Conservation (phyloP, 2,329 filamentous ascomycete genomes). For the Saccharata proteae region DNA sequence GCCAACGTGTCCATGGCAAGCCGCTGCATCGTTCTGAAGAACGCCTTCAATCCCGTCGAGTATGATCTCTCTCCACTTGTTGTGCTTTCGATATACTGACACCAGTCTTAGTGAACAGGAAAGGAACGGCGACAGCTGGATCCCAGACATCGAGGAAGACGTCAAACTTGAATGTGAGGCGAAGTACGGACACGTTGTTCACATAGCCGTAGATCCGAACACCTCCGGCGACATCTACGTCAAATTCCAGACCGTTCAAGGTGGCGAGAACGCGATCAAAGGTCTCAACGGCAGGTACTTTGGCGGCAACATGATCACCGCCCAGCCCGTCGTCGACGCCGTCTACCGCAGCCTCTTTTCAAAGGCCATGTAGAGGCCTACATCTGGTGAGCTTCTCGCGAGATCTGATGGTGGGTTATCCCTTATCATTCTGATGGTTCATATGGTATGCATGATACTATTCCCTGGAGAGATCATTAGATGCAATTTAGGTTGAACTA, state of each 20-base stretch:
- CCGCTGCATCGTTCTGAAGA: slow-evolving; percentile 85
- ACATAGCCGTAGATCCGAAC: slow-evolving; percentile 89
- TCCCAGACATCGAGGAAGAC: slow-evolving; percentile 89
- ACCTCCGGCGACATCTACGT: slow-evolving; percentile 94
- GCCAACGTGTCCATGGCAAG: slow-evolving; percentile 83
- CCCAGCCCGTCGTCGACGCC: slow-evolving; percentile 86
- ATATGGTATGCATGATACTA: no score
- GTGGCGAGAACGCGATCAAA: slow-evolving; percentile 94
- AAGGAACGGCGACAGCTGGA: slow-evolving; percentile 78
- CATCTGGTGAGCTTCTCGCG: no score
- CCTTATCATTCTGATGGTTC: no score
- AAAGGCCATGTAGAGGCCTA: slow-evolving; percentile 5
- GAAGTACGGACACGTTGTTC: slow-evolving; percentile 95
- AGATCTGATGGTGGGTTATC: no score
- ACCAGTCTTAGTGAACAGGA: slow-evolving; percentile 45
- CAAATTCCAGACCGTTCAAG: slow-evolving; percentile 92
- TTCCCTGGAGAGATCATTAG: no score
- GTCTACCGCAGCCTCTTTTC: slow-evolving; percentile 85
- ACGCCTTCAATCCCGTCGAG: slow-evolving; percentile 90
- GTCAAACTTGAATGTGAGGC: slow-evolving; percentile 84
- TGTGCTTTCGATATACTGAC: slow-evolving; percentile 22
- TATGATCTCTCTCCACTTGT: slow-evolving; percentile 41
- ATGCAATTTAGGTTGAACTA: no score
- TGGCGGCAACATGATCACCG: slow-evolving; percentile 83
- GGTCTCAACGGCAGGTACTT: slow-evolving; percentile 96